Conservation (phyloP, 2,329 filamentous ascomycete species). For the Beauveria asiatica region DNA sequence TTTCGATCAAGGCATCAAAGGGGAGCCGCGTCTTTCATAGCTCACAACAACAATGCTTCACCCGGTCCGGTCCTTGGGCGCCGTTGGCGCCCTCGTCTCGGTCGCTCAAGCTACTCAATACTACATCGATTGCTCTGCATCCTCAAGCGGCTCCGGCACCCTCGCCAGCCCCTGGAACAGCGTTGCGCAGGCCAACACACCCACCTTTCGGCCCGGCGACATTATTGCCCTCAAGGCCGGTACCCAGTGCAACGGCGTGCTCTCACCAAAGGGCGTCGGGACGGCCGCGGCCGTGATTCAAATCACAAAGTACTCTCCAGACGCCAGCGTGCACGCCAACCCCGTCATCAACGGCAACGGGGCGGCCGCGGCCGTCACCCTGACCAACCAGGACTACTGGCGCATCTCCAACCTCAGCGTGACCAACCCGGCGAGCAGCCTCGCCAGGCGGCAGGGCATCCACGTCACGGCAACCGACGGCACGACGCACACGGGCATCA, state of each 20-base stretch:
- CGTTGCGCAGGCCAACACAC: slow-evolving; percentile 14
- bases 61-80: not conserved
- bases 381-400: slow-evolving; percentile 19
- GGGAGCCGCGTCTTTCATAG: not conserved
- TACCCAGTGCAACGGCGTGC: slow-evolving; percentile 14
- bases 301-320: slow-evolving; percentile 15
- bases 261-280: slow-evolving; percentile 17
- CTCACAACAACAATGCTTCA: not conserved
- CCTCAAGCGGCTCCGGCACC: slow-evolving; percentile 13
- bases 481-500: slow-evolving; percentile 17
- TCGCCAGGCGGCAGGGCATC: slow-evolving; percentile 16
- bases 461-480: slow-evolving; percentile 17
- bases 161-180: slow-evolving; percentile 14
- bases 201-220: slow-evolving; percentile 15
- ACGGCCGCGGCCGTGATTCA: slow-evolving; percentile 12
- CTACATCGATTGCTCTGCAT: slow-evolving; percentile 16
- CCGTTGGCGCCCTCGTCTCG: not conserved
- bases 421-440: slow-evolving; percentile 14
- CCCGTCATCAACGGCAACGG: slow-evolving; percentile 18
- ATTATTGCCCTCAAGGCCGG: slow-evolving; percentile 15
- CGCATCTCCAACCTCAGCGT: slow-evolving; percentile 16
- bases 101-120: slow-evolving; percentile 7
- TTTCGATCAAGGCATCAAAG: too few relatives aligned
- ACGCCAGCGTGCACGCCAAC: not conserved
- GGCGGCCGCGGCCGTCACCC: slow-evolving; percentile 13